A percentile compares a stretch with the other conserved stretches of the same genome.
These are phyloP conservation scores for Boletus pseudo-olivaceus DNA, from an alignment of 768 basidiomycete species.

Conservation along the genomic window DNA sequence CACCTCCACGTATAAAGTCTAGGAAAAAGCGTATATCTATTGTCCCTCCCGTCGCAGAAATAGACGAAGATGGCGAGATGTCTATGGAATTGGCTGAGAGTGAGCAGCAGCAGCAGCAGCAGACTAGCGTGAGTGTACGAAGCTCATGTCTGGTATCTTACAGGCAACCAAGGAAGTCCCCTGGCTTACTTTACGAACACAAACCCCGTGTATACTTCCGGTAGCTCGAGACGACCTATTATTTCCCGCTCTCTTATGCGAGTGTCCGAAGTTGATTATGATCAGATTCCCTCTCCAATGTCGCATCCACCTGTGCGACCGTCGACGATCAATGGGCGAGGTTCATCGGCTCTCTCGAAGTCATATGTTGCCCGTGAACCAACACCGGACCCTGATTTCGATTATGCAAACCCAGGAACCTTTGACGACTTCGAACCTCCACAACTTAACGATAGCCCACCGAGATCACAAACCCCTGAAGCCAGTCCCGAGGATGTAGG, in stretches of 20 bases:
- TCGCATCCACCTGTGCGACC: constrained; percentile 30
- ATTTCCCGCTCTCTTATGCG: constrained; percentile 48
- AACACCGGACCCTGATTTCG: constrained; percentile 22
- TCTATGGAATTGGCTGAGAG: constrained; percentile 78
- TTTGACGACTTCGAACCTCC: constrained; percentile 30
- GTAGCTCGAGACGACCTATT: constrained; percentile 31
- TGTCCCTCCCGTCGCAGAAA: constrained; percentile 35
- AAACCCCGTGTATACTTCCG: constrained; percentile 38
- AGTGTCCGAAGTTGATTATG: constrained; percentile 56
- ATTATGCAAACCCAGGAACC: constrained; percentile 19
- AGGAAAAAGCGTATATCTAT: constrained; percentile 47
- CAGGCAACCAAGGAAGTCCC: constrained; percentile 32
- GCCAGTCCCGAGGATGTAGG: constrained; percentile 44
- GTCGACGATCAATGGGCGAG: constrained; percentile 32
- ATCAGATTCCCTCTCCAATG: constrained; percentile 60
- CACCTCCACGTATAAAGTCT: constrained; percentile 53
- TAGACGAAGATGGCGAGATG: constrained; percentile 62
- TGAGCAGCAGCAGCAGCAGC: constrained; percentile 40
- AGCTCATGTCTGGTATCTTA: constrained; percentile 2
- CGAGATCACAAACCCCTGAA: constrained; percentile 43
- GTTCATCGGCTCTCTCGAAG: constrained; percentile 34
- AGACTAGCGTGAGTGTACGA: neutral
- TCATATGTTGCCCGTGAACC: constrained; percentile 21
- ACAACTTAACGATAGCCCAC: constrained; percentile 25
- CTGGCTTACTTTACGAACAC: constrained; percentile 35